Evolutionary conservation across 257 asterid genomes (phyloP).

Genomic region (Vinca minor): DNA sequence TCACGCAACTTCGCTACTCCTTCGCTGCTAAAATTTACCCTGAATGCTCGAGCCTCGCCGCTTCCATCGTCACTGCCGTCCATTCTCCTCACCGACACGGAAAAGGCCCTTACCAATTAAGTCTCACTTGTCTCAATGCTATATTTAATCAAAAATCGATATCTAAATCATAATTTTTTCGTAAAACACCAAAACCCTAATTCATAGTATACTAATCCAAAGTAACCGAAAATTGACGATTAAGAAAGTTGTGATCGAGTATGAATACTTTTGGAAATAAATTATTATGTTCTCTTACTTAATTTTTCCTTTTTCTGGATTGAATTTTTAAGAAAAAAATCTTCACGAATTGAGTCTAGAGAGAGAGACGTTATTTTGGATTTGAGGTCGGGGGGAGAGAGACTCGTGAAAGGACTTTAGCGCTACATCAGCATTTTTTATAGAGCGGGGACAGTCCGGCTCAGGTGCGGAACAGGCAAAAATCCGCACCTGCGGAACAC

Average conservation of each 20-base stretch:
- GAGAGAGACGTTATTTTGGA: no score
- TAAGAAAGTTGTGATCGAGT: neutral
- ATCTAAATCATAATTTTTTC: neutral
- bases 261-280: neutral
- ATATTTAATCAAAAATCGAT: neutral
- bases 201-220: neutral
- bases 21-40: conserved; percentile 48
- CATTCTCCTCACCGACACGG: conserved; percentile 18
- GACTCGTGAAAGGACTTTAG: no score
- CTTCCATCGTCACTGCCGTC: conserved; percentile 47
- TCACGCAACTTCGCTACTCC: conserved; percentile 67
- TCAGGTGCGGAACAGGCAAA: no score
- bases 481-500: no score
- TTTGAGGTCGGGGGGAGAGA: no score
- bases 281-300: neutral
- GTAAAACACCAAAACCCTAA: conserved; percentile 9
- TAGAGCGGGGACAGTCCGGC: no score
- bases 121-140: no score
- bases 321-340: neutral
- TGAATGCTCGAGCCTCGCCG: conserved; percentile 59
- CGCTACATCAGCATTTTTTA: no score
- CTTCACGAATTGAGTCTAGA: no score
- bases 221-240: neutral
- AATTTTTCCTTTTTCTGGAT: neutral
- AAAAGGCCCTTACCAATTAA: neutral